Base-by-base conservation (phyloP, 257 asterid species). In the Marsdenia floribunda region DNA sequence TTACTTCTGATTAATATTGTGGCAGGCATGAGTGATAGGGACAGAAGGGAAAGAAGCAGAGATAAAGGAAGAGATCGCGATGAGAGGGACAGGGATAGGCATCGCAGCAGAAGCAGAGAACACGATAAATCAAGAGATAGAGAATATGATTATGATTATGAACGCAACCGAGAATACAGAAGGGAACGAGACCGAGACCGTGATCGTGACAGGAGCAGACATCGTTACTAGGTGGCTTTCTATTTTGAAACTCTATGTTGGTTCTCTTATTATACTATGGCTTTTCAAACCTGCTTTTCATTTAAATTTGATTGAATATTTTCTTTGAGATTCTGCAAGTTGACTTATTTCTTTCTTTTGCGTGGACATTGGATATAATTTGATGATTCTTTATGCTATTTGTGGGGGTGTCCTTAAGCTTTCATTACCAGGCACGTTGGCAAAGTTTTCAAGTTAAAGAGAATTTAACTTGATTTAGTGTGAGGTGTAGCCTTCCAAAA, bases 21-120 rank as follows among this genome's bases (percentile, higher is more conserved):
- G 64, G 76, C 84, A 81, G 87, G 87, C 53, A 72, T 82, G 71
- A 85, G 88, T 76, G 97, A 87, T 15, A 82, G 82, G 83, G 91
- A 89, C 50, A 84, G 83, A 75, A 85, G 87, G 81, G 96, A 90
- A 33, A 85, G 92, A 82, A 86, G 88, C 73, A 87, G 88, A 81
- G 96, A 82, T 68, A 83, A 89, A 73, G 91, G 91, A 76, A 86
- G 94, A 83, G 97, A 87, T 22, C 90, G 86, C 46, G 89, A 85
- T 8, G 94, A 90, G 47, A 91, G 91, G 71, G 93, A 88, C 72
- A 88, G 87, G 80, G 90, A 86, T 77, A 86, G 91, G 80, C 88
- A 86, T 61, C 86, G 93, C 35, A 81, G 94, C 85, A 84, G 84
- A 74, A 83, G 89, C 76, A 64, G 97, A 67, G 97, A 90, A 12